These are phyloP conservation scores for Melocanna baccifera DNA, from an alignment of 176 grass and related monocot genomes.

Conservation along the genomic window DNA sequence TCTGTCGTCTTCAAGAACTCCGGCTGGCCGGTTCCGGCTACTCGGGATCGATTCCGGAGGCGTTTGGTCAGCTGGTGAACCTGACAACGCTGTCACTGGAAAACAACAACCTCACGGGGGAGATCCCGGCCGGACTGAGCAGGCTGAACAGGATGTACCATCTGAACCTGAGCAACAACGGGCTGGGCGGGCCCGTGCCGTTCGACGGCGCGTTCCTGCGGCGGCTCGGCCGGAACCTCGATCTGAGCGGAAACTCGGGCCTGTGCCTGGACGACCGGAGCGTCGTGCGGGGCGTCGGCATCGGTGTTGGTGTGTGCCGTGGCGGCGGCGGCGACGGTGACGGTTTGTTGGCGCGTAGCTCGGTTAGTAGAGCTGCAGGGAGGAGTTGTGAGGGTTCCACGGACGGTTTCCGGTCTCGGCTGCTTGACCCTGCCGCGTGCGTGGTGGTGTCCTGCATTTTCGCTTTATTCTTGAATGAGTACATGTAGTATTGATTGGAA, in stretches of 20 bases:
- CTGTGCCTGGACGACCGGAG: constrained; percentile 64
- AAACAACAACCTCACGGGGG: constrained; percentile 76
- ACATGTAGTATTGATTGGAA: neutral
- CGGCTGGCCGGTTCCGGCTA: constrained; percentile 75
- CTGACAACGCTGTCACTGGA: constrained; percentile 79
- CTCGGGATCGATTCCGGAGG: constrained; percentile 65
- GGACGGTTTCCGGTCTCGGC: constrained; percentile 8
- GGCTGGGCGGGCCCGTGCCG: constrained; percentile 73
- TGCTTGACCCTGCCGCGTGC: neutral
- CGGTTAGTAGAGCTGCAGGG: neutral
- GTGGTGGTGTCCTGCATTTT: constrained; percentile 17
- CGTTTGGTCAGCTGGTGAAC: constrained; percentile 57
- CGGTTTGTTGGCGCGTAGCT: neutral
- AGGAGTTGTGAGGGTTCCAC: neutral
- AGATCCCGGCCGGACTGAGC: constrained; percentile 65
- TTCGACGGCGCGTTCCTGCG: constrained; percentile 69
- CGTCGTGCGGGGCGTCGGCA: constrained; percentile 31
- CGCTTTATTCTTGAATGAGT: constrained; percentile 23
- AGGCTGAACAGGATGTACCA: constrained; percentile 80
- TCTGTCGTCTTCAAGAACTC: constrained; percentile 68
- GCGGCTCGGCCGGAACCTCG: constrained; percentile 78
- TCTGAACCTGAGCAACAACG: constrained; percentile 94
- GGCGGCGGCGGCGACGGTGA: constrained; percentile 5
- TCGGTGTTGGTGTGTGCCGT: constrained; percentile 51
- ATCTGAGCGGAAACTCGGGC: constrained; percentile 77